Evolutionary conservation across 768 basidiomycete genomes (phyloP), one percentile per base, ranked within the genome.

Genomic region (Boletus rubroflammeus): DNA sequence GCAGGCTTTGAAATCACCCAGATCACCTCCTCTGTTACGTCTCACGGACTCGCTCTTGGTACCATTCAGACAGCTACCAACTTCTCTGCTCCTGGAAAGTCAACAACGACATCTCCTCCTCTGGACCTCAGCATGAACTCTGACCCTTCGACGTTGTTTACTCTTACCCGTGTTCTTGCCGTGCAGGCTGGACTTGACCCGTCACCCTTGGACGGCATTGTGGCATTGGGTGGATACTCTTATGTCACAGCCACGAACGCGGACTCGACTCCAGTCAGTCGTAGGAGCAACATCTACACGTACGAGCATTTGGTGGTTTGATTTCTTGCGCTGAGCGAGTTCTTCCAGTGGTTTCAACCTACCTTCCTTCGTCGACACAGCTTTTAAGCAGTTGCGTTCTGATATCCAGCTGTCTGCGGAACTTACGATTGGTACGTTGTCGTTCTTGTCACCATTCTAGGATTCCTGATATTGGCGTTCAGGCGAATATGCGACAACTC

Each of bases 81-180:
- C 57, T 86, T 89, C 62, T 67, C 65, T 13, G 73, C 80, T 0
- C 62, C 75, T 6, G 83, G 85, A 10, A 81, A 83, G 55, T 69
- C 75, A 5, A 80, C 76, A 3, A 83, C 80, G 3, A 69, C 73
- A 31, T 86, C 84, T 2, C 86, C 88, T 8, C 64, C 64, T 6
- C 71, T 90, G 54, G 70, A 82, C 54, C 70, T 88, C 50, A 71
- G 81, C 60, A 79, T 89, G 79, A 86, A 88, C 64, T 78, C 84
- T 57, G 82, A 88, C 58, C 85, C 86, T 19, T 67, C 80, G 9
- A 71, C 78, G n/a, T 72, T 90, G 35, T 90, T 90, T 67, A 85
- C 86, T 0, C 72, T 90, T 23, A 85, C 85, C 31, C 80, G 86
- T n/a, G 73, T 76, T 5, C 75, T 89, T 11, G 85, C 85, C 4